Base-by-base conservation (phyloP, 2,329 filamentous ascomycete genomes). In the Penicillium thymicola region DNA sequence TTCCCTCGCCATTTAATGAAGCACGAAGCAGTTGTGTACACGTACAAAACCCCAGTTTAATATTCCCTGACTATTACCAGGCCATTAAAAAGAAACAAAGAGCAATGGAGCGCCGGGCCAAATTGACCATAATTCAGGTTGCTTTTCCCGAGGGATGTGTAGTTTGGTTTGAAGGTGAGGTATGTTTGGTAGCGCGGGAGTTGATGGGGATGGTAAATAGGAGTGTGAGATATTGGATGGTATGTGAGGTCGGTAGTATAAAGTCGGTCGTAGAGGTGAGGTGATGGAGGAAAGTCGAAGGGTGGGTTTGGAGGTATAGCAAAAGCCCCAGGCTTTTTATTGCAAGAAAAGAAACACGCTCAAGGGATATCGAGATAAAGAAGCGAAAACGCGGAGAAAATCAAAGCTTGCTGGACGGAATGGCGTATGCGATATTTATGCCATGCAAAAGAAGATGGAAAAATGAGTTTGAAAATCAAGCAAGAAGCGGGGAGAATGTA, bases 311-410 rank as follows among this genome's bases (percentile, higher is more conserved):
- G 47, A 57, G 57, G 54, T 51, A 55, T 52, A 57, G 28, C 47
- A 55, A 46, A 67, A 67, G 66, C 67, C 57, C 61, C 65, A 65
- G 58, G 60, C 59, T 55, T 62, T 51, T 52, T 30, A 13, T n/a
- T 10, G 36, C 40, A 54, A 54, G 25, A n/a, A 51, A 51, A 44
- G 57, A 55, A 59, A 59, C 58, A 66, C 65, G 67, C 60, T 63
- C 58, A 64, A 59, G 58, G 67, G 67, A 69, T 68, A 68, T 68
- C 65, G 63, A 57, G 50, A 61, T 49, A 60, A 56, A 55, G 34
- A 44, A 59, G 55, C 51, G 53, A 60, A 51, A 54, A 59, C 7
- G 38, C 18, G 23, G 63, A 54, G 49, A 41, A 53, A 48, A 59
- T 37, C 53, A 52, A 51, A 52, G 28, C 43, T 48, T 37, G 42